A percentile compares a stretch with the other conserved stretches of the same genome.
phyloP scores from a whole-genome alignment of 1,139 yeast genomes.

The Protomyces arabidopsidicola region DNA sequence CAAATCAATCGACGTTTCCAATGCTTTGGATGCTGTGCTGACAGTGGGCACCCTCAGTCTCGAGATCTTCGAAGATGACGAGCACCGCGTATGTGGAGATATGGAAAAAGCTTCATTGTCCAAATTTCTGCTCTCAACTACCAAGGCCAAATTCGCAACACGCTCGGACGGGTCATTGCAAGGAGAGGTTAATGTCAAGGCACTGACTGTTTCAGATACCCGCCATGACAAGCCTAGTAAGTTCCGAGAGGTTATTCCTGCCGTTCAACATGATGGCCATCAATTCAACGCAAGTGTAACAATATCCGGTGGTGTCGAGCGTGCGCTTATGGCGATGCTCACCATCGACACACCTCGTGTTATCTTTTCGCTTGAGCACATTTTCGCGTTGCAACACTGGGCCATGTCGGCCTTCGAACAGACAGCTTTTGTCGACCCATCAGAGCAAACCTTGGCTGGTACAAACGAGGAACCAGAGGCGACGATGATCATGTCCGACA shows the following conservation, averaged over 20 bases:
- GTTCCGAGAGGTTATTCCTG: slow-evolving; percentile 77
- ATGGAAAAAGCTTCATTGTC: slow-evolving; percentile 51
- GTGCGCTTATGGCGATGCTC: slow-evolving; percentile 52
- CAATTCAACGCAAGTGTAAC: slow-evolving; percentile 62
- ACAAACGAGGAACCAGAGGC: background rate
- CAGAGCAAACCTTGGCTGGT: background rate
- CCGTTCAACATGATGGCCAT: slow-evolving; percentile 54
- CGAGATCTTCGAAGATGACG: slow-evolving; percentile 59
- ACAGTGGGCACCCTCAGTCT: slow-evolving; percentile 60
- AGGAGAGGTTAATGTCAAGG: slow-evolving; percentile 60
- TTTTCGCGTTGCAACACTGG: slow-evolving; percentile 70
- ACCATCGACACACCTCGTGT: slow-evolving; percentile 76
- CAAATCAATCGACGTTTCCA: slow-evolving; percentile 2
- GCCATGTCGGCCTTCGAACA: slow-evolving; percentile 44
- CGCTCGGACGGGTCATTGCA: slow-evolving; percentile 54
- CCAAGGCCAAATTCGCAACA: slow-evolving; percentile 51
- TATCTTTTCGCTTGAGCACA: slow-evolving; percentile 77
- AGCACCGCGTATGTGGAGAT: slow-evolving; percentile 38
- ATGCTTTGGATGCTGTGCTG: slow-evolving; percentile 51
- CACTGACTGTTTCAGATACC: slow-evolving; percentile 74
- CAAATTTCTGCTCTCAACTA: slow-evolving; percentile 57
- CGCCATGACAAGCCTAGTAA: slow-evolving; percentile 59
- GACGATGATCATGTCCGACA: background rate
- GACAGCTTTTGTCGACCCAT: background rate
- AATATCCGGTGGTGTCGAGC: slow-evolving; percentile 46